Evolutionary conservation across 1,284 basidiomycete species (phyloP), one percentile per base, ranked within the genome.

Genomic region (Apiotrichum veenhuisii): DNA sequence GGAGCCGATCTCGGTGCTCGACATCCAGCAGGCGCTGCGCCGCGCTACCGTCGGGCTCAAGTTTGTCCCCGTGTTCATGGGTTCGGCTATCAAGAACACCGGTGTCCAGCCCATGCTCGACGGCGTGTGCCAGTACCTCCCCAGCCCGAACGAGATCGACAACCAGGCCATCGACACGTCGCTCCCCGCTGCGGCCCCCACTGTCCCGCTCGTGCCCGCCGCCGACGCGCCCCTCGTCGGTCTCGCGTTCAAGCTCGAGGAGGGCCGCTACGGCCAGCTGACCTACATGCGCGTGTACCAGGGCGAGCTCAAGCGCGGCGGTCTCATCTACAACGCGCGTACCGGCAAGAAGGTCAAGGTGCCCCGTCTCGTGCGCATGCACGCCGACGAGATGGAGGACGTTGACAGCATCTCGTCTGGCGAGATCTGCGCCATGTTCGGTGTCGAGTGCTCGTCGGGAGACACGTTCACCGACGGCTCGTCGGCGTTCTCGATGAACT

Each of bases 281-380:
- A 98, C 96, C 0, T 99, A 99, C 78, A 93, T 99, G 85, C 83
- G 96, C n/a, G 90, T 99, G 50, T 99, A 98, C 76, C 94, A 98
- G 77, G 96, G 96, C 30, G 89, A 85, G 47, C 78, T 98, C 71
- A 89, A 86, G 78, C 89, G 89, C 75, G 87, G 90, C 1, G 84
- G 83, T 58, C 82, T 87, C 62, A 95, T 99, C 70, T 93, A 83
- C 80, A 97, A 98, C 72, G 91, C 91, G 7, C 83, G 94, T 43
- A 95, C 93, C 22, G 96, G 94, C 50, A 99, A 98, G 82, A 91
- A 88, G 78, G 90, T 98, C 79, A 98, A 98, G 79, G 91, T 98
- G n/a, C 94, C 95, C 10, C 84, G 95, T 48, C 80, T 99, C 61
- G 96, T 98, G 58, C 84, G 94, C 58, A 97, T 99, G 96, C 96